phyloP scores from a whole-genome alignment of 2,329 filamentous ascomycete genomes.

The Clarireedia homoeocarpa region DNA sequence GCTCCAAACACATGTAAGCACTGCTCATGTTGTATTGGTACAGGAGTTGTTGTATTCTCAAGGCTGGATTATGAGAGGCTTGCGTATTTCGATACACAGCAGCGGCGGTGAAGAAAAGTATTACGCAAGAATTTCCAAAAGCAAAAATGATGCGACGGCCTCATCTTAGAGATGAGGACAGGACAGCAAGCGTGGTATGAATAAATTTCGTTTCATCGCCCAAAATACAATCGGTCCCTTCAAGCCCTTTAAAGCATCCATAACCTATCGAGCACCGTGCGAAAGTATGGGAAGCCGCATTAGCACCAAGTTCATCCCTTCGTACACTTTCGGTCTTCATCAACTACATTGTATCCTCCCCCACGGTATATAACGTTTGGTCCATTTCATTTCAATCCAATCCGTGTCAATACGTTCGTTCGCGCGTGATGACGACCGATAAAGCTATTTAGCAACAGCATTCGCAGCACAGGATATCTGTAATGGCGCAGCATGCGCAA shows the following conservation, averaged over 20 bases:
- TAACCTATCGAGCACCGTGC: too few species aligned
- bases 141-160: neutral
- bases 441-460: conserved; percentile 1
- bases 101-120: neutral
- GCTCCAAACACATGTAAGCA: too few species aligned
- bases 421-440: neutral
- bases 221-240: neutral
- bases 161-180: neutral
- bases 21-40: neutral
- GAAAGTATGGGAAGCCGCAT: too few species aligned
- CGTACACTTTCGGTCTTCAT: neutral
- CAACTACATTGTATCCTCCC: neutral
- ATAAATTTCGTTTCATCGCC: neutral
- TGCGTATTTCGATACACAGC: neutral
- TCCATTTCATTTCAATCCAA: neutral
- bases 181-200: neutral
- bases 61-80: neutral
- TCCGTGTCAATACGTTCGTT: neutral
- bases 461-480: conserved; percentile 5
- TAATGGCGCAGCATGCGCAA: conserved; percentile 8
- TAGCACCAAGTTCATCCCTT: neutral
- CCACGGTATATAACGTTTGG: neutral
- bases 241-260: neutral
- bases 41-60: neutral
- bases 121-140: neutral